Base-by-base conservation (phyloP, 208 protist genomes). In the Spongospora subterranea region DNA sequence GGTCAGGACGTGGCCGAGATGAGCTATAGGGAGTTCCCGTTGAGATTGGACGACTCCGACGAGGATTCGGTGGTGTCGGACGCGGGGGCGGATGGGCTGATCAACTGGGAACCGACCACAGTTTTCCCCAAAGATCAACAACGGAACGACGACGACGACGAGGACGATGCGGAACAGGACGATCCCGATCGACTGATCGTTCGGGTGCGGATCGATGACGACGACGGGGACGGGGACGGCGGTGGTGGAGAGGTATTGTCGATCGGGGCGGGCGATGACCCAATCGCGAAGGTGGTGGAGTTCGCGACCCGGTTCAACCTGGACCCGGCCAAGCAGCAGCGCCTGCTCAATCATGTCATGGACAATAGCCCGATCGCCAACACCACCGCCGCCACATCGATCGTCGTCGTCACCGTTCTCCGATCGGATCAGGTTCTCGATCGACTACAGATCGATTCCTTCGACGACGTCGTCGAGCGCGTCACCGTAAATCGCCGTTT, bases 51-150 rank as follows among this genome's bases (percentile, higher is more conserved):
- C 71, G 71, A 82, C 11, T 39, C 71, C n/a, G 71, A 45, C 71
- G 71, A 43, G 17, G 40, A 35, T n/a, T 6, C 6, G 17, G n/a
- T 20, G n/a, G 6, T 35, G n/a, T 6, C 6, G 6, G 71, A 82
- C 71, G 71, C 6, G 17, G 71, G n/a, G 17, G 17, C 6, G n/a
- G 71, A 45, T n/a, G 71, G 40, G 17, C n/a, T n/a, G n/a, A n/a
- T n/a, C n/a, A n/a, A 35, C 71, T 82, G 71, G 71, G 71, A 82
- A 43, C 71, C 71, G 71, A n/a, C 71, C 71, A 43, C n/a, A 6
- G 71, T 17, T 17, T 35, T 6, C 35, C n/a, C 17, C 54, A 17
- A 65, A 29, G 54, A 65, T 32, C 54, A 13, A 35, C 71, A 35
- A 17, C 71, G 35, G 17, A 35, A 82, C 13, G 71, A 6, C 71